phyloP scores from a whole-genome alignment of 345 rosid species.

The Chamaenerion angustifolium region DNA sequence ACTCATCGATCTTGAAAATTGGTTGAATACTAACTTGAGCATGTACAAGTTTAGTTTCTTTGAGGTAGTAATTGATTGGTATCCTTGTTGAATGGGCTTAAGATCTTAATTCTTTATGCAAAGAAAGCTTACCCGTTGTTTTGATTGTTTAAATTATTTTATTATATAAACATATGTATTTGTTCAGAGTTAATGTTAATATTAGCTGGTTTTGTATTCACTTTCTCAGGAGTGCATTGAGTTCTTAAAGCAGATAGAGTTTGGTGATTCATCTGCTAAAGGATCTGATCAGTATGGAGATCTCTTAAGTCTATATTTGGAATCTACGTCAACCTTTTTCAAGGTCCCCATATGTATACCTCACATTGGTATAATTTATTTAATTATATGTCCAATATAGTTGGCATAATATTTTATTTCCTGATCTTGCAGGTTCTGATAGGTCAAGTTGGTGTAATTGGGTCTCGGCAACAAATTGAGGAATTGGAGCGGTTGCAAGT shows the following conservation, averaged over 20 bases:
- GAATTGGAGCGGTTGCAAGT: constrained; percentile 59
- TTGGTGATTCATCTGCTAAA: constrained; percentile 43
- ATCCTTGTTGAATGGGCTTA: neutral
- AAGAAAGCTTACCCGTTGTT: too few relatives aligned
- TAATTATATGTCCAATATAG: neutral
- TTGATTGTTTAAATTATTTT: too few relatives aligned
- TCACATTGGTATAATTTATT: neutral
- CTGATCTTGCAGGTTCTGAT: constrained; percentile 40
- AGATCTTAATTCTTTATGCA: too few relatives aligned
- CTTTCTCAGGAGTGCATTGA: constrained; percentile 74
- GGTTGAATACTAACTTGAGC: constrained; percentile 52
- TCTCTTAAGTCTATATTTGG: constrained; percentile 41
- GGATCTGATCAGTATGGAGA: constrained; percentile 45
- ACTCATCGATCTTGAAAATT: constrained; percentile 61
- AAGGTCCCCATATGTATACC: constrained; percentile 31
- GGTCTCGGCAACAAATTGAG: constrained; percentile 44
- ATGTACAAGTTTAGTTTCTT: constrained; percentile 57
- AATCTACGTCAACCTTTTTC: constrained; percentile 42
- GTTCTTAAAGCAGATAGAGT: constrained; percentile 60
- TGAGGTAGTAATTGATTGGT: constrained; percentile 48
- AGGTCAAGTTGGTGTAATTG: constrained; percentile 30
- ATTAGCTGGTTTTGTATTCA: constrained; percentile 5
- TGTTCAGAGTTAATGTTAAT: too few relatives aligned
- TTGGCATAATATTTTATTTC: too few relatives aligned
- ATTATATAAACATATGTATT: too few relatives aligned